A percentile compares a stretch with the other conserved stretches of the same genome.
These are phyloP conservation scores for Anacardium occidentale DNA, from an alignment of 345 rosid species.

Conservation along the genomic window DNA sequence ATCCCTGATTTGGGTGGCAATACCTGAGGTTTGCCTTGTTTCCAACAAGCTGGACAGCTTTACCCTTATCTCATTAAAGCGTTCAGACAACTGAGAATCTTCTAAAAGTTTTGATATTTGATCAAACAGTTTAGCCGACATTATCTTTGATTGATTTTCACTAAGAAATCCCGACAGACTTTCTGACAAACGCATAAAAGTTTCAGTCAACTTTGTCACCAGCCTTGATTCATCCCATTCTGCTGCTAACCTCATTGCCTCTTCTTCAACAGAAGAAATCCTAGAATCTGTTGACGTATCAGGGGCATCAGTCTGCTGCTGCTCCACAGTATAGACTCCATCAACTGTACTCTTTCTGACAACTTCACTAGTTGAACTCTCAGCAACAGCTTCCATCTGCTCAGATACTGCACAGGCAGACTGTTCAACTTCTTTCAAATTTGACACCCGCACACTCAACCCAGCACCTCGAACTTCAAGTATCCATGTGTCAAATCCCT, in stretches of 20 bases:
- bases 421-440: slow-evolving; percentile 53
- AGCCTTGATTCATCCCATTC: slow-evolving; percentile 76
- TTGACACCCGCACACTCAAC: slow-evolving; percentile 60
- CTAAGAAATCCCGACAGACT: slow-evolving; percentile 84
- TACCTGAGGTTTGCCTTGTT: slow-evolving; percentile 68
- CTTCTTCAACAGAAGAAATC: slow-evolving; percentile 40
- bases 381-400: slow-evolving; percentile 61
- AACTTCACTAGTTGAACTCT: slow-evolving; percentile 40
- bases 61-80: slow-evolving; percentile 62
- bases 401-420: slow-evolving; percentile 45
- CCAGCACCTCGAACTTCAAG: slow-evolving; percentile 98
- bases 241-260: slow-evolving; percentile 35
- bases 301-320: slow-evolving; percentile 26
- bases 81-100: slow-evolving; percentile 70
- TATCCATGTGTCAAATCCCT: slow-evolving; percentile 97
- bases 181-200: slow-evolving; percentile 79
- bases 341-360: slow-evolving; percentile 41
- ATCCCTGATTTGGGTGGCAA: slow-evolving; percentile 70
- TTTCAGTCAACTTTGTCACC: slow-evolving; percentile 63
- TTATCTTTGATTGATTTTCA: slow-evolving; percentile 74
- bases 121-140: slow-evolving; percentile 77
- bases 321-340: slow-evolving; percentile 35
- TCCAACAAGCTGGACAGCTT: slow-evolving; percentile 74
- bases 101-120: slow-evolving; percentile 71
- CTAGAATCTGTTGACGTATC: slow-evolving; percentile 32